These are phyloP conservation scores for Liriodendron chinense DNA, from an alignment of 164 flowering plant genomes.

Conservation along the genomic window DNA sequence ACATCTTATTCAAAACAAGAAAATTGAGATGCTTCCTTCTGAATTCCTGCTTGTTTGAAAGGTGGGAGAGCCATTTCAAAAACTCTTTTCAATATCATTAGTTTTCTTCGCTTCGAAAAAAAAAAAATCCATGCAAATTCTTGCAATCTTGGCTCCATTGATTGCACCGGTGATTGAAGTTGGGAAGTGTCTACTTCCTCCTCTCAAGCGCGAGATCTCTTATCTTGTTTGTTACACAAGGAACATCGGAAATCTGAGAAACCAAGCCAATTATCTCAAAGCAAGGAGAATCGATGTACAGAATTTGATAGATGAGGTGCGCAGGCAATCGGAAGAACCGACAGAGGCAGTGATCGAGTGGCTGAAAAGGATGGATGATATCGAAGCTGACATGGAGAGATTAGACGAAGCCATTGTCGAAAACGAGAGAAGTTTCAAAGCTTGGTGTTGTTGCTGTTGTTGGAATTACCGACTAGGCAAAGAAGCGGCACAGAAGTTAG, in stretches of 20 bases:
- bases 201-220: not conserved
- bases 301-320: not conserved
- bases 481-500: not conserved
- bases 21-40: too few relatives aligned
- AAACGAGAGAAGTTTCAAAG: not conserved
- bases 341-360: not conserved
- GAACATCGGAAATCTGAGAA: not conserved
- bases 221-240: not conserved
- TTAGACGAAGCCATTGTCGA: not conserved
- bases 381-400: not conserved
- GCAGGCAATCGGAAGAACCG: not conserved
- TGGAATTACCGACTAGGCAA: not conserved
- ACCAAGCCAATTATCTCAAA: not conserved
- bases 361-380: not conserved
- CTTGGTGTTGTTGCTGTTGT: not conserved
- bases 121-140: too few relatives aligned
- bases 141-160: too few relatives aligned
- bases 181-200: not conserved
- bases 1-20: too few relatives aligned
- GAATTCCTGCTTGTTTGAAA: too few relatives aligned
- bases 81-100: too few relatives aligned
- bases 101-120: too few relatives aligned
- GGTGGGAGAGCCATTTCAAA: too few relatives aligned
- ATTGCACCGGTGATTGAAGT: not conserved
- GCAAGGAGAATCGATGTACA: not conserved